Evolutionary conservation across 2,329 filamentous ascomycete genomes (phyloP).

Genomic region (Fusarium subtropicale): DNA sequence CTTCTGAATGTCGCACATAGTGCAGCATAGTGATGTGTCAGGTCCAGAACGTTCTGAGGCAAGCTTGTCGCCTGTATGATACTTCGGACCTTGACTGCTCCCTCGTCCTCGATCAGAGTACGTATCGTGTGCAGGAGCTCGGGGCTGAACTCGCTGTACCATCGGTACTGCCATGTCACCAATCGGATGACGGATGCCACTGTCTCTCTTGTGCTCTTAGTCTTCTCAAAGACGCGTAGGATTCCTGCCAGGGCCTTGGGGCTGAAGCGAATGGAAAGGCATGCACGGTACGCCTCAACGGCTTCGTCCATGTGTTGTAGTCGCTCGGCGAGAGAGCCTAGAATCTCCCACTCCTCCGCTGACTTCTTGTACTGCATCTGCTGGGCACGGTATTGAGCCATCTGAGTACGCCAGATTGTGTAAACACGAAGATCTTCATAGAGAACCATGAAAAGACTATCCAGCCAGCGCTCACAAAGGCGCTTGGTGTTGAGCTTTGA

Average conservation of each 20-base stretch:
- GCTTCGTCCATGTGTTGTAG: slow-evolving; percentile 93
- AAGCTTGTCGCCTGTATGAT: slow-evolving; percentile 97
- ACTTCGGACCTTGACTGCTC: slow-evolving; percentile 95
- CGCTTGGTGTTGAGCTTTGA: slow-evolving; percentile 97
- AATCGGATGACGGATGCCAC: slow-evolving; percentile 88
- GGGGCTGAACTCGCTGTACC: slow-evolving; percentile 99
- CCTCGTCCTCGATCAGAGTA: slow-evolving; percentile 95
- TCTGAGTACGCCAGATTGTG: slow-evolving; percentile 98
- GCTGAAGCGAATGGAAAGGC: slow-evolving; percentile 87
- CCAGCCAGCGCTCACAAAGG: slow-evolving; percentile 95
- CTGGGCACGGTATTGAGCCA: slow-evolving; percentile 94
- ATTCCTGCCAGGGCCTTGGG: slow-evolving; percentile 92
- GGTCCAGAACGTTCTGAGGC: slow-evolving; percentile 89
- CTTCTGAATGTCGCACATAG: slow-evolving; percentile 95
- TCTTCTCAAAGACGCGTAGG: slow-evolving; percentile 80
- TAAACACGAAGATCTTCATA: slow-evolving; percentile 98
- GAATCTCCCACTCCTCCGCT: slow-evolving; percentile 97
- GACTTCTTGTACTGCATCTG: slow-evolving; percentile 97
- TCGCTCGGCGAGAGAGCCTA: slow-evolving; percentile 91
- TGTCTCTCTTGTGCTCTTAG: slow-evolving; percentile 82
- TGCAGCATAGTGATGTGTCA: slow-evolving; percentile 96
- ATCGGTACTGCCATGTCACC: slow-evolving; percentile 98
- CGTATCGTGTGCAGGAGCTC: slow-evolving; percentile 88
- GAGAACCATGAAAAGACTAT: slow-evolving; percentile 98
- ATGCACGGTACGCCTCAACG: slow-evolving; percentile 91